Evolutionary conservation across 805 yeast species (phyloP).

Genomic region (Monosporozyma solicola): DNA sequence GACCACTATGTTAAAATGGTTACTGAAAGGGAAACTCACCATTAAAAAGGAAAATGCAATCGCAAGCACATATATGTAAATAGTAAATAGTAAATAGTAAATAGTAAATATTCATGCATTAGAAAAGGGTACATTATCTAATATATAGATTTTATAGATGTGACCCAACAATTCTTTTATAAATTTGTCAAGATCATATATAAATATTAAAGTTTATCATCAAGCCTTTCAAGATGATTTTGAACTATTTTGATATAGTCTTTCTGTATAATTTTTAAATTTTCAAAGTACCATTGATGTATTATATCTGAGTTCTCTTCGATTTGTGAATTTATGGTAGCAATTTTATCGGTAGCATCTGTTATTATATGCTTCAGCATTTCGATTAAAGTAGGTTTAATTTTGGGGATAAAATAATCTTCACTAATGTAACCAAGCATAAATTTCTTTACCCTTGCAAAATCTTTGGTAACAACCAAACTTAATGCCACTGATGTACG

Average conservation of each 20-base stretch:
- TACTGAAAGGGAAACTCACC: slow-evolving; percentile 35
- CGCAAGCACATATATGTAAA: slow-evolving; percentile 17
- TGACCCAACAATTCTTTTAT: background rate
- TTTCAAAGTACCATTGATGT: slow-evolving; percentile 2
- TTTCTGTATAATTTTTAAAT: slow-evolving; percentile 12
- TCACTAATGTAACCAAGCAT: slow-evolving; percentile 24
- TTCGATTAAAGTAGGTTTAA: slow-evolving; percentile 1
- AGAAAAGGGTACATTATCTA: background rate
- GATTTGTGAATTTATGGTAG: background rate
- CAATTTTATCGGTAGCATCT: background rate
- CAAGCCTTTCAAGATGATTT: background rate
- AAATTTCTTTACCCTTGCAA: slow-evolving; percentile 18
- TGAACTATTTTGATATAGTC: slow-evolving; percentile 15
- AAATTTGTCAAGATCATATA: too few relatives aligned
- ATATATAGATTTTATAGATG: background rate
- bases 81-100: slow-evolving; percentile 10
- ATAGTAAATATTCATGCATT: background rate
- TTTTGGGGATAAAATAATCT: slow-evolving; percentile 17
- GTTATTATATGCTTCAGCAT: background rate
- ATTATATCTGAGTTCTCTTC: background rate
- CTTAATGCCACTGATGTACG: slow-evolving; percentile 73
- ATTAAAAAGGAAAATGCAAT: slow-evolving; percentile 13
- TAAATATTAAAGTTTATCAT: too few relatives aligned
- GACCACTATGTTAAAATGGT: slow-evolving; percentile 37
- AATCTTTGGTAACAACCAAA: slow-evolving; percentile 26